phyloP scores from a whole-genome alignment of 495 filamentous ascomycete genomes.

The Haplographium delicatum region DNA sequence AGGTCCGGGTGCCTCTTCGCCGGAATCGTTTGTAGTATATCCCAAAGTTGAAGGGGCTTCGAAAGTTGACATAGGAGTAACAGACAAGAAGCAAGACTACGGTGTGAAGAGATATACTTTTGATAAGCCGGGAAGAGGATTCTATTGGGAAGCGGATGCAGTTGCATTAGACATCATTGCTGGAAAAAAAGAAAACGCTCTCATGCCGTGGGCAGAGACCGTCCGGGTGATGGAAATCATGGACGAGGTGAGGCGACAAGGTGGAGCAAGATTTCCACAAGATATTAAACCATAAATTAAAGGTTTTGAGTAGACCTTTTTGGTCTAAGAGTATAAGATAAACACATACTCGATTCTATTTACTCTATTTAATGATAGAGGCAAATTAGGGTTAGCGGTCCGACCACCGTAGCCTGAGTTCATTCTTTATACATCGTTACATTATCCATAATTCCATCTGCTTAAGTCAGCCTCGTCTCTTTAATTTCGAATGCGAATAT shows the following conservation, averaged over 20 bases:
- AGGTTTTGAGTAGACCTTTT: no score
- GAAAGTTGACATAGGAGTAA: not conserved
- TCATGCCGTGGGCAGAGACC: not conserved
- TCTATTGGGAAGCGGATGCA: not conserved
- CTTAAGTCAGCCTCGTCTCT: no score
- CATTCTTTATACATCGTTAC: no score
- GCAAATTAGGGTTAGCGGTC: no score
- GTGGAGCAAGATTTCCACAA: not conserved
- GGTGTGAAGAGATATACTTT: not conserved
- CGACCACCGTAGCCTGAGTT: no score
- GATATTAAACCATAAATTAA: no score
- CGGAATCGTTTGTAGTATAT: not conserved
- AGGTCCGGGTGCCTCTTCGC: not conserved
- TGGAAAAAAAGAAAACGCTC: not conserved
- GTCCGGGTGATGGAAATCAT: not conserved
- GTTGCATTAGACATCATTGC: not conserved
- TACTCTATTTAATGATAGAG: no score
- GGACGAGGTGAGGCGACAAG: not conserved
- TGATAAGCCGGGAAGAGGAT: not conserved
- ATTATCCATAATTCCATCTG: no score
- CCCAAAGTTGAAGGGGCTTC: not conserved
- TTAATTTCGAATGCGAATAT: no score
- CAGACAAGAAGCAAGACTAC: not conserved
- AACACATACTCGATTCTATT: no score
- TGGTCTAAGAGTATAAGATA: no score